Evolutionary conservation across 2,329 filamentous ascomycete genomes (phyloP).

Genomic region (Neonectria magnoliae): DNA sequence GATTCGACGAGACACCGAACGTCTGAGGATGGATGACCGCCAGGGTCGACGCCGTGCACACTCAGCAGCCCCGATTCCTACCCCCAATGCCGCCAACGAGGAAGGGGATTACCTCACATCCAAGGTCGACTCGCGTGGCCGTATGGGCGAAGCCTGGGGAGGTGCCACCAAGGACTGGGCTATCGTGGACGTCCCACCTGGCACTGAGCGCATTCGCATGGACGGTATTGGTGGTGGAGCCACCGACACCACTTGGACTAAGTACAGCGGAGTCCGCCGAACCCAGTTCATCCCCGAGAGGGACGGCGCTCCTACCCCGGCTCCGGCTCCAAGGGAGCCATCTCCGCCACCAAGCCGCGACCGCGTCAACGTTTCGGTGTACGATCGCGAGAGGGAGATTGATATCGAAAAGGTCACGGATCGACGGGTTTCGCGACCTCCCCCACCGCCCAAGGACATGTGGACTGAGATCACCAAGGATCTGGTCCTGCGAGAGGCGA

Average conservation of each 20-base stretch:
- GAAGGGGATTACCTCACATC: conserved; percentile 71
- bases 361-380: conserved; percentile 58
- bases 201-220: conserved; percentile 84
- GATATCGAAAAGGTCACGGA: conserved; percentile 68
- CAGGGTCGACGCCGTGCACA: conserved; percentile 60
- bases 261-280: conserved; percentile 80
- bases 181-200: conserved; percentile 85
- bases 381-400: conserved; percentile 58
- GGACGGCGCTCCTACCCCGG: conserved; percentile 54
- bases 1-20: conserved; percentile 66
- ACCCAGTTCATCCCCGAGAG: conserved; percentile 79
- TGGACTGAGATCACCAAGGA: conserved; percentile 99
- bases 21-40: conserved; percentile 56
- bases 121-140: conserved; percentile 68
- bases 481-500: conserved; percentile 85
- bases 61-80: conserved; percentile 58
- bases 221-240: conserved; percentile 79
- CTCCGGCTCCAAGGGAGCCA: conserved; percentile 37
- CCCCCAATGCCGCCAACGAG: conserved; percentile 56
- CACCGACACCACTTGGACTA: conserved; percentile 81
- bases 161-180: conserved; percentile 82
- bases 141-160: conserved; percentile 77
- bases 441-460: conserved; percentile 67
- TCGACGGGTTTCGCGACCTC: conserved; percentile 54
- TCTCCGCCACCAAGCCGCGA: conserved; percentile 46